A percentile compares a stretch with the other conserved stretches of the same genome.
Evolutionary conservation across 2,329 filamentous ascomycete genomes (phyloP).

Genomic region (Chrysoporthe deuterocubensis): DNA sequence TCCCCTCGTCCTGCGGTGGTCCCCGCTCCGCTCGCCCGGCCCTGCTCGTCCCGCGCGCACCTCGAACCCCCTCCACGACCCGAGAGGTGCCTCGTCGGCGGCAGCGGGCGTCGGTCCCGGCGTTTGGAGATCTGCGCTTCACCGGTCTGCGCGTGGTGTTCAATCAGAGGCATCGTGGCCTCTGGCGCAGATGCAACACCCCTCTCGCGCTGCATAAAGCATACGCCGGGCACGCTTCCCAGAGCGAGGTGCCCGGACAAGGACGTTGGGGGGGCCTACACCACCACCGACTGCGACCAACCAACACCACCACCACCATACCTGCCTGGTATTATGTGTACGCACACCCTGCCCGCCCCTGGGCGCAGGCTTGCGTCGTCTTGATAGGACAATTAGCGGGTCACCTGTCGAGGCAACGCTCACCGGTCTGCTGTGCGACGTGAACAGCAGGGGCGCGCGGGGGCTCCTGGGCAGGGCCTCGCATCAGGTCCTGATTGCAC

Average conservation of each 20-base stretch:
- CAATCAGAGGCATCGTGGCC: too few relatives aligned
- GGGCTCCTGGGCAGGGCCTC: background rate
- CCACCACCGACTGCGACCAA: background rate
- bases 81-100: background rate
- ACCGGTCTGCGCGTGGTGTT: background rate
- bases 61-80: background rate
- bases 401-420: conserved; percentile 15
- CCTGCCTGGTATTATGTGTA: background rate
- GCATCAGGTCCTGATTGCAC: background rate
- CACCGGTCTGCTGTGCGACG: conserved; percentile 22
- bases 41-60: conserved; percentile 9
- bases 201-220: background rate
- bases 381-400: conserved; percentile 18
- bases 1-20: conserved; percentile 4
- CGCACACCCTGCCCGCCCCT: background rate
- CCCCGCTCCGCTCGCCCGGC: conserved; percentile 12
- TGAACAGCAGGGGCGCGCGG: background rate
- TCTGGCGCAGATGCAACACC: too few relatives aligned
- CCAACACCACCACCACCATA: too few relatives aligned
- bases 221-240: background rate
- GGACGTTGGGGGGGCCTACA: background rate
- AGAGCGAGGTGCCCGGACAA: background rate
- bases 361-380: background rate
- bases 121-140: background rate
- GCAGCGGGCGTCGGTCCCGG: background rate